Conservation (phyloP, 108 stramenopile genomes). For the Discostella stelligeroides region DNA sequence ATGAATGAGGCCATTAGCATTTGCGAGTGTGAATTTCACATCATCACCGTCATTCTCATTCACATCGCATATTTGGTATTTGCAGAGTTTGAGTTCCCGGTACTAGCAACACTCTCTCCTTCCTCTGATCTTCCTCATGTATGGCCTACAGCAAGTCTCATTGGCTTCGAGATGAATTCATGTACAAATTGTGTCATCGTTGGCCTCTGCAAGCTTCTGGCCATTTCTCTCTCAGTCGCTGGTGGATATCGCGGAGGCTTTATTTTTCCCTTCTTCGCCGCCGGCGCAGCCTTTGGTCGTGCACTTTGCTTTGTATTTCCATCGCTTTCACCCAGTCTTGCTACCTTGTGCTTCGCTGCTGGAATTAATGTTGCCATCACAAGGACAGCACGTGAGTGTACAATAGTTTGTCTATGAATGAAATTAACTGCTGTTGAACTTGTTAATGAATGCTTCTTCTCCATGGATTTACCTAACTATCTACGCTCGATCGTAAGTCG, state of each 20-base stretch:
- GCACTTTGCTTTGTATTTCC: constrained; percentile 42
- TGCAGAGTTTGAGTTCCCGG: constrained; percentile 61
- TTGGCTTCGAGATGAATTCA: constrained; percentile 65
- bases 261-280: constrained; percentile 68
- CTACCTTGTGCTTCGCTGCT: constrained; percentile 59
- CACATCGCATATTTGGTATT: too few relatives aligned
- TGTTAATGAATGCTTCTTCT: not conserved
- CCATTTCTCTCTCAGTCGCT: constrained; percentile 71
- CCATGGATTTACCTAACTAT: not conserved
- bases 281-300: constrained; percentile 65
- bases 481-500: constrained; percentile 27
- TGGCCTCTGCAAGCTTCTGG: constrained; percentile 59
- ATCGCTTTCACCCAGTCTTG: constrained; percentile 44
- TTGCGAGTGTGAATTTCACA: too few relatives aligned
- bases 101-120: constrained; percentile 53
- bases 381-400: constrained; percentile 44
- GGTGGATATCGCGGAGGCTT: constrained; percentile 70
- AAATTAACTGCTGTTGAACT: not conserved
- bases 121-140: constrained; percentile 57
- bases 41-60: too few relatives aligned
- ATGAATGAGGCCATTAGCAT: too few relatives aligned
- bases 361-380: constrained; percentile 76
- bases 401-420: not conserved
- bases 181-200: constrained; percentile 45
- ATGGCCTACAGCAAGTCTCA: constrained; percentile 63